Percentiles rank a stretch among this genome's conserved stretches.
Conservation (phyloP, 768 basidiomycete genomes). For the Auriculariales sp. region DNA sequence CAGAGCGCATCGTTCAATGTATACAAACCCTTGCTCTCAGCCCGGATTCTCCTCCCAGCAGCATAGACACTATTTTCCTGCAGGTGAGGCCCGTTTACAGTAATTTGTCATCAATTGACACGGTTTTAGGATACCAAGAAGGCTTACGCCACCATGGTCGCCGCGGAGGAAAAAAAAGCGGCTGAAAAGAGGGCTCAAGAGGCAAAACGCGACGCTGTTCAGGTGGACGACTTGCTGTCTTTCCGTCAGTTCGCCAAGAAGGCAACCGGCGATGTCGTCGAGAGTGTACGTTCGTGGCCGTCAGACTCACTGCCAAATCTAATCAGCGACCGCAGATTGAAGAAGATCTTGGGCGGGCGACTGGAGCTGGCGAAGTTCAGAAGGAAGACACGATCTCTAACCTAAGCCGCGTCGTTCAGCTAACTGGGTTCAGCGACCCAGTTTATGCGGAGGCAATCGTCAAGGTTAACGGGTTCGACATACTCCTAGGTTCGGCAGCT, state of each 20-base stretch:
- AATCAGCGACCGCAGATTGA: slow-evolving; percentile 47
- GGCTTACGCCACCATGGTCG: slow-evolving; percentile 92
- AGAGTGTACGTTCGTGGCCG: slow-evolving; percentile 23
- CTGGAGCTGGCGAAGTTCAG: slow-evolving; percentile 66
- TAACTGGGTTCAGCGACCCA: slow-evolving; percentile 96
- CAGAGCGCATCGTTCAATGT: slow-evolving; percentile 91
- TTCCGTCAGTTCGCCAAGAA: slow-evolving; percentile 97
- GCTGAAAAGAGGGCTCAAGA: slow-evolving; percentile 84
- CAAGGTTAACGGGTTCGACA: slow-evolving; percentile 96
- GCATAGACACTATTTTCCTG: slow-evolving; percentile 54
- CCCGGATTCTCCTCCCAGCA: slow-evolving; percentile 25
- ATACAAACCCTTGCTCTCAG: slow-evolving; percentile 79
- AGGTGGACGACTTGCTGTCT: slow-evolving; percentile 82
- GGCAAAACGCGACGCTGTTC: slow-evolving; percentile 50
- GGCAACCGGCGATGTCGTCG: slow-evolving; percentile 52
- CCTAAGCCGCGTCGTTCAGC: slow-evolving; percentile 80
- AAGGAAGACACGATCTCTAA: slow-evolving; percentile 92
- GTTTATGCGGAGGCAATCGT: slow-evolving; percentile 98
- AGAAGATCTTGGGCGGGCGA: slow-evolving; percentile 77
- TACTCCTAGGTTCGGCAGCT: slow-evolving; percentile 52
- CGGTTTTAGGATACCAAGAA: slow-evolving; percentile 83
- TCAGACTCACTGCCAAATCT: slow-evolving; percentile 1
- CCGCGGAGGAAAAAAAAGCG: slow-evolving; percentile 88
- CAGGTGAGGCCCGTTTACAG: too few species aligned
- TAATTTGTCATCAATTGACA: slow-evolving; percentile 29